Evolutionary conservation across 2,329 filamentous ascomycete species (phyloP).

Genomic region (Coniochaeta hoffmannii): DNA sequence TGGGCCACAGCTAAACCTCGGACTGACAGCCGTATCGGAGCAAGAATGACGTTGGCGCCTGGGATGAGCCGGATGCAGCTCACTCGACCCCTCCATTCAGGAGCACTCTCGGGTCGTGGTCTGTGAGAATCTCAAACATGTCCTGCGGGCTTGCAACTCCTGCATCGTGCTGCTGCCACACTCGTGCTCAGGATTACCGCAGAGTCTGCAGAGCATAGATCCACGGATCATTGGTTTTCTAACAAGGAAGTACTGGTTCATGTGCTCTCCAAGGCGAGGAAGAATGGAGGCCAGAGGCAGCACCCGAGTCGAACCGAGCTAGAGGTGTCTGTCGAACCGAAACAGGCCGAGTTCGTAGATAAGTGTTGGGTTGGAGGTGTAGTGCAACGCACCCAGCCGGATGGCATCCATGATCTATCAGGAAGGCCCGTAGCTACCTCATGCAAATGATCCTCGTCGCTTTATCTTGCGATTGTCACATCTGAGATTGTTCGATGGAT

Average conservation of each 20-base stretch:
- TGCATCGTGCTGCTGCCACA: background rate
- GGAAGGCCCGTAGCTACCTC: too few relatives aligned
- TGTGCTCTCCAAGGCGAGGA: background rate
- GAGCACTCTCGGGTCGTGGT: background rate
- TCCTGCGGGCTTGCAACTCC: background rate
- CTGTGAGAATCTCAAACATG: background rate
- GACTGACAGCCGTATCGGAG: background rate
- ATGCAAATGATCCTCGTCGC: too few relatives aligned
- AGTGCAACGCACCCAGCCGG: background rate
- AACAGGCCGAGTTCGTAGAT: background rate
- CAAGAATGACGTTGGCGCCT: background rate
- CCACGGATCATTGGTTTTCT: background rate
- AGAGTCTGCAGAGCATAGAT: background rate
- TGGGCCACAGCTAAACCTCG: background rate
- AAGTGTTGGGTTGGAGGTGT: background rate
- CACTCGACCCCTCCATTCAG: conserved; percentile 1
- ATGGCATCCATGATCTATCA: background rate
- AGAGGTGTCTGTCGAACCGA: background rate
- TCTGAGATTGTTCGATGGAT: too few relatives aligned
- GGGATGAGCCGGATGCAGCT: background rate
- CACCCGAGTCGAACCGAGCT: background rate
- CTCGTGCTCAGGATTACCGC: background rate
- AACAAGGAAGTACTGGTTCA: too few relatives aligned
- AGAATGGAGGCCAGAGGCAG: background rate
- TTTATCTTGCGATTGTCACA: background rate